Evolutionary conservation across 164 flowering plant species (phyloP).

Genomic region (Tetrastigma voinierianum): DNA sequence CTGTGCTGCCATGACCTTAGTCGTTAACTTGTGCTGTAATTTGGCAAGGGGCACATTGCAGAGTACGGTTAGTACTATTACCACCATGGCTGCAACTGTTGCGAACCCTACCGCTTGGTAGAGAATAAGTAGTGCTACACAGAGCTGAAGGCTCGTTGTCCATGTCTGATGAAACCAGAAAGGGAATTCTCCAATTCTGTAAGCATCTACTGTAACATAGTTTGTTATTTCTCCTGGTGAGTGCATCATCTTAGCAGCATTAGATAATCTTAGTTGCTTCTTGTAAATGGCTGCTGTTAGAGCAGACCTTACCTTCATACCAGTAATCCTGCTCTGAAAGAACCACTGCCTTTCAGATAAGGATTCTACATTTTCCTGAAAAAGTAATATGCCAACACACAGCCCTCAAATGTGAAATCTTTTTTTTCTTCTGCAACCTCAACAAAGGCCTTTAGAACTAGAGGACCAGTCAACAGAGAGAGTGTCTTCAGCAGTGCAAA

Average conservation of each 20-base stretch:
- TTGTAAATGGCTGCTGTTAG: conserved; percentile 36
- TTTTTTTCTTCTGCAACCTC: conserved; percentile 30
- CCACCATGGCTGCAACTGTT: conserved; percentile 50
- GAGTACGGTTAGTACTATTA: conserved; percentile 47
- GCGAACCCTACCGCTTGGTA: conserved; percentile 67
- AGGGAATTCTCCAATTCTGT: conserved; percentile 67
- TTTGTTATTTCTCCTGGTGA: conserved; percentile 42
- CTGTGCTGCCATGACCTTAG: conserved; percentile 58
- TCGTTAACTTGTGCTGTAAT: conserved; percentile 53
- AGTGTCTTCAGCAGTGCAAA: conserved; percentile 34
- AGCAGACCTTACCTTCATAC: conserved; percentile 27
- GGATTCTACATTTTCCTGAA: conserved; percentile 29
- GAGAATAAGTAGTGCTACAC: too few relatives aligned
- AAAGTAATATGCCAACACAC: conserved; percentile 24
- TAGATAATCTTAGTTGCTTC: conserved; percentile 35
- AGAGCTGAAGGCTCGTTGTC: conserved; percentile 59
- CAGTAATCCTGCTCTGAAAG: conserved; percentile 28
- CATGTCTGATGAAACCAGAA: conserved; percentile 75
- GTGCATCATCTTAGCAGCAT: conserved; percentile 25
- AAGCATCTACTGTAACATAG: conserved; percentile 40
- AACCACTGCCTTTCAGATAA: conserved; percentile 37
- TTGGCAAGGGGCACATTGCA: conserved; percentile 65
- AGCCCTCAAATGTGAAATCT: conserved; percentile 30
- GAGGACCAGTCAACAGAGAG: conserved; percentile 30
- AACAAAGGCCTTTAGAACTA: conserved; percentile 34